Evolutionary conservation across 805 yeast genomes (phyloP), one percentile per base, ranked within the genome.

Genomic region (Candida sithepensis): DNA sequence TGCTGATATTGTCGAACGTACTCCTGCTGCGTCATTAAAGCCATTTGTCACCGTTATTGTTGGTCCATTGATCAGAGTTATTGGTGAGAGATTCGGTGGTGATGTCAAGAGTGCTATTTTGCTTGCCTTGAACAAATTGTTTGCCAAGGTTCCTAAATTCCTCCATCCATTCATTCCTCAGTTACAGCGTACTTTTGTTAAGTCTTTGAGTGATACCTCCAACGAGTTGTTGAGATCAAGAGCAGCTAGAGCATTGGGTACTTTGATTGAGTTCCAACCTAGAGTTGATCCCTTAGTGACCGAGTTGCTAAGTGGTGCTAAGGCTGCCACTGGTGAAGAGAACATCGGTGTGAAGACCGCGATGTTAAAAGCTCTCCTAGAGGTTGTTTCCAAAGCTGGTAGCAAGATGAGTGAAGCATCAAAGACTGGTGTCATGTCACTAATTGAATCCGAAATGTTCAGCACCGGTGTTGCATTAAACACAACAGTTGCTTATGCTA

Each of bases 41-140:
- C 88, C 96, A 30, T 88, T 84, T 68, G 96, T 95, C 20, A 92
- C 98, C 8, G 82, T 82, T 23, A 88, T 95, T 53, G 91, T 97
- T 23, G 99, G 99, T 70, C 99, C 99, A 36, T 77, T 94, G 62
- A 94, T 94, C 69, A 89, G 99, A 75, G 96, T 92, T 47, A 88
- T 92, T 62, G 99, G 99, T 61, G 99, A 94, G 68, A 82, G 96
- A 67, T 92, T 88, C 55, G 79, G 84, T 16, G 78, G 96, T 51
- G 96, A 90, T 56, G 88, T 94, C 57, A 94, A 94, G 74, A 84
- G 96, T 33, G 96, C 96, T n/a, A 92, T 95, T 56, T 74, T 94
- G 60, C 75, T 77, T 52, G 96, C 98, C 1, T 77, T 95, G 65
- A 86, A 85, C 61, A 79, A 79, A 53, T 71, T 95, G 61, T 81